Evolutionary conservation across 352 stramenopile species (phyloP).

Genomic region (Phytopythium sindhum): DNA sequence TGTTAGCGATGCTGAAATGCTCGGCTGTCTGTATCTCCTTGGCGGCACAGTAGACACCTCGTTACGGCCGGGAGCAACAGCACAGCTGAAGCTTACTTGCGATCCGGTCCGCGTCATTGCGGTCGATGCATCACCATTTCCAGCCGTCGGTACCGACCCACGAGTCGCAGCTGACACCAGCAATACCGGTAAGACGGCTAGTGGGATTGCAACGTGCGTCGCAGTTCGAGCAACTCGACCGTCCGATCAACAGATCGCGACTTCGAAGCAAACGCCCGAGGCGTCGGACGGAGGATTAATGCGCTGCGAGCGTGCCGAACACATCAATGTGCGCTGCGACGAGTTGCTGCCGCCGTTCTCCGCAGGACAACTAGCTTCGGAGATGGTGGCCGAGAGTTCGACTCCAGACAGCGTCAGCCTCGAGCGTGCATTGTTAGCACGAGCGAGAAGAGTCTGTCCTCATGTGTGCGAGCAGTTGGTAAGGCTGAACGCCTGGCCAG

Average conservation of each 20-base stretch:
- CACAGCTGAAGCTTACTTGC: conserved; percentile 25
- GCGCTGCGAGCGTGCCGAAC: background rate
- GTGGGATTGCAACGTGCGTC: background rate
- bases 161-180: background rate
- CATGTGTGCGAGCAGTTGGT: background rate
- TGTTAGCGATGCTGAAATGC: conserved; percentile 21
- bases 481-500: background rate
- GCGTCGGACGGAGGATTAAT: no score
- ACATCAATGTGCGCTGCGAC: background rate
- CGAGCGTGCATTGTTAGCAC: background rate
- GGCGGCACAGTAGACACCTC: conserved; percentile 31
- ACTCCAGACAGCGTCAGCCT: background rate
- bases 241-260: background rate
- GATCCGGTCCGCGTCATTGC: conserved; percentile 31
- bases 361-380: background rate
- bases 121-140: conserved; percentile 2
- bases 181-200: background rate
- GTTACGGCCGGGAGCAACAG: conserved; percentile 24
- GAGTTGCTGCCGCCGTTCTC: background rate
- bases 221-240: background rate
- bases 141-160: background rate
- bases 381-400: background rate
- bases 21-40: conserved; percentile 31
- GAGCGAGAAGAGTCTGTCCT: background rate
- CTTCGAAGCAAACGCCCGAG: background rate